Evolutionary conservation across 1,284 basidiomycete species (phyloP).

Genomic region (Vanrija pseudolonga): DNA sequence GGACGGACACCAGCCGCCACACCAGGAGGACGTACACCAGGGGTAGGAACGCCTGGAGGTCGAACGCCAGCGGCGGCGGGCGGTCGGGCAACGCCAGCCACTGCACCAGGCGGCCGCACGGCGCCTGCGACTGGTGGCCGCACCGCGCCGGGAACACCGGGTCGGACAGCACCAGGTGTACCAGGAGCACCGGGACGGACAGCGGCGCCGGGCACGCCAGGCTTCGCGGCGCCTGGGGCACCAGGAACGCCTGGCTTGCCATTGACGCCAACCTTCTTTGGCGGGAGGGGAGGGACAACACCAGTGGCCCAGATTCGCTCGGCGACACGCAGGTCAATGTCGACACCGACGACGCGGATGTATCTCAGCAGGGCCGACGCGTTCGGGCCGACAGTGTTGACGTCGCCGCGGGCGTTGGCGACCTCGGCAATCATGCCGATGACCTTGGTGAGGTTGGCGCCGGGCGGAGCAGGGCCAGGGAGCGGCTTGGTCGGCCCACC

Average conservation of each 20-base stretch:
- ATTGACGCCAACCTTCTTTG: constrained; percentile 7
- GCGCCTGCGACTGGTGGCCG: constrained; percentile 1
- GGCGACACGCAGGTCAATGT: constrained; percentile 41
- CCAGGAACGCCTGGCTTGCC: constrained; percentile 6
- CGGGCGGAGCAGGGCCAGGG: constrained; percentile 40
- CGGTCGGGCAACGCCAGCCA: background rate
- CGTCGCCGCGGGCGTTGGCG: constrained; percentile 42
- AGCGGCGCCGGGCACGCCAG: background rate
- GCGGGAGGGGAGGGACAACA: constrained; percentile 29
- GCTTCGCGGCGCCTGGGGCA: background rate
- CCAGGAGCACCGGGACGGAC: background rate
- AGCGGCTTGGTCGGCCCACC: constrained; percentile 13
- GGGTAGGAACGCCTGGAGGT: background rate
- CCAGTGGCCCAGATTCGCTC: constrained; percentile 45
- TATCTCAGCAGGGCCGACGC: constrained; percentile 40
- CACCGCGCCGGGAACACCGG: background rate
- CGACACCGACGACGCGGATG: constrained; percentile 42
- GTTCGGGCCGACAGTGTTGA: constrained; percentile 44
- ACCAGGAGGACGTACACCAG: background rate
- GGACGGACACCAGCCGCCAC: constrained; percentile 3
- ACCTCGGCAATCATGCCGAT: constrained; percentile 46
- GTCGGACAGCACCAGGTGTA: background rate
- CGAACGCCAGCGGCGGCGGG: background rate
- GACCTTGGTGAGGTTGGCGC: constrained; percentile 41
- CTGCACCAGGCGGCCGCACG: background rate